These are phyloP conservation scores for Geotrichum macrosporum DNA, from an alignment of 1,139 yeast species.

Conservation along the genomic window DNA sequence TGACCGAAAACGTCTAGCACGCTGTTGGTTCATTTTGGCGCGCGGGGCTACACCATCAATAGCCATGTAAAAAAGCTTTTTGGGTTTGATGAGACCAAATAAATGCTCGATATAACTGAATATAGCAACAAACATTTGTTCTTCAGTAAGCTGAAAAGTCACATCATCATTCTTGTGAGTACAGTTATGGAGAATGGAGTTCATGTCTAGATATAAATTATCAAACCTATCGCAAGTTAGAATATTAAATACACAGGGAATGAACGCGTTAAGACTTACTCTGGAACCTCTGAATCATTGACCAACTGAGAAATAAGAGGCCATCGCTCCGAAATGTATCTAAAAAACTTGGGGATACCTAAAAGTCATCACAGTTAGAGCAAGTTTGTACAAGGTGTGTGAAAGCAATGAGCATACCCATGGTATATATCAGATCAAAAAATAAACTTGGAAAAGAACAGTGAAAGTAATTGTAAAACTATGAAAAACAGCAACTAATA, in stretches of 20 bases:
- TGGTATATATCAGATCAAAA: conserved; percentile 1
- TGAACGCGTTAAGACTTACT: conserved; percentile 38
- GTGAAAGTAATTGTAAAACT: neutral
- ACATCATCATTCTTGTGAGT: conserved; percentile 66
- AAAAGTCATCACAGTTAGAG: conserved; percentile 5
- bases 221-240: conserved; percentile 50
- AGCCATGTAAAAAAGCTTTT: conserved; percentile 89
- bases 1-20: conserved; percentile 91
- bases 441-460: neutral
- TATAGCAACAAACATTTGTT: conserved; percentile 88
- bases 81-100: conserved; percentile 81
- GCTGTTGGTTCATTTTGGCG: conserved; percentile 98
- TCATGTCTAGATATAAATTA: conserved; percentile 93
- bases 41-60: conserved; percentile 99
- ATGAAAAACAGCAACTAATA: neutral
- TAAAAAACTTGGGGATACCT: conserved; percentile 95
- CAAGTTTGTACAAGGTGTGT: neutral
- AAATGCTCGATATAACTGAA: conserved; percentile 93
- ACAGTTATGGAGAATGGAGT: conserved; percentile 74
- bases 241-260: neutral
- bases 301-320: conserved; percentile 88
- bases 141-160: conserved; percentile 58
- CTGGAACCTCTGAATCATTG: conserved; percentile 82
- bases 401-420: conserved; percentile 3
- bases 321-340: conserved; percentile 99